Evolutionary conservation across 495 filamentous ascomycete species (phyloP).

Genomic region (Jackrogersella minutella): DNA sequence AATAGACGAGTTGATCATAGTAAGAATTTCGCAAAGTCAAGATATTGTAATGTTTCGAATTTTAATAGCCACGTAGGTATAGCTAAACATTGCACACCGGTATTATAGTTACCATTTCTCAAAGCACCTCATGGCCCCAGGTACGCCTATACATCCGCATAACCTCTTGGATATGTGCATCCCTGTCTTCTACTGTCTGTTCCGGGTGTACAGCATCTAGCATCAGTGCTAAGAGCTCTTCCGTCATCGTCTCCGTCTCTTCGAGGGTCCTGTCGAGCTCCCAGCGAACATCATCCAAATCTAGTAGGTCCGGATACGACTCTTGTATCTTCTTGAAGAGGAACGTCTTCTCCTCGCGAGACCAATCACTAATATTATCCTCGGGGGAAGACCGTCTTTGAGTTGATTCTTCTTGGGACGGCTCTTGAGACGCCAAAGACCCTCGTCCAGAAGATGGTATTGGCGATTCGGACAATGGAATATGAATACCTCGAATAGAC

Average conservation of each 20-base stretch:
- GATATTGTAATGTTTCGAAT: slow-evolving; percentile 4
- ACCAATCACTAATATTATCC: slow-evolving; percentile 23
- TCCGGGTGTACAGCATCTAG: slow-evolving; percentile 30
- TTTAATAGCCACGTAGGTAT: background rate
- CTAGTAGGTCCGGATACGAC: slow-evolving; percentile 34
- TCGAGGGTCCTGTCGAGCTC: slow-evolving; percentile 32
- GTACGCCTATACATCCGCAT: slow-evolving; percentile 36
- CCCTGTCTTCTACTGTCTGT: slow-evolving; percentile 20
- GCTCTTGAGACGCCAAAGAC: slow-evolving; percentile 3
- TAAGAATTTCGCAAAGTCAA: background rate
- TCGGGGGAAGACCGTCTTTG: background rate
- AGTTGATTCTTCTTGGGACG: background rate
- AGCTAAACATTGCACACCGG: slow-evolving; percentile 2
- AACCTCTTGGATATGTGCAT: slow-evolving; percentile 30
- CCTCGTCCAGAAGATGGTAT: slow-evolving; percentile 1
- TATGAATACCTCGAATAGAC: slow-evolving; percentile 28
- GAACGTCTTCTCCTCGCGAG: slow-evolving; percentile 33
- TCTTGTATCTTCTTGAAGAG: slow-evolving; percentile 42
- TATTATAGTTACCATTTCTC: slow-evolving; percentile 1
- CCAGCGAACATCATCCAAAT: slow-evolving; percentile 30
- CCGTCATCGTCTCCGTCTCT: slow-evolving; percentile 38
- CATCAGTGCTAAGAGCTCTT: slow-evolving; percentile 39
- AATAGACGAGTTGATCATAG: slow-evolving; percentile 8
- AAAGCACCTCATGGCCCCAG: background rate
- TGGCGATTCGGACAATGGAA: slow-evolving; percentile 22